A percentile compares a stretch with the other conserved stretches of the same genome.
Evolutionary conservation across 148 eudicot genomes (phyloP).

Genomic region (Fallopia convolvulus): DNA sequence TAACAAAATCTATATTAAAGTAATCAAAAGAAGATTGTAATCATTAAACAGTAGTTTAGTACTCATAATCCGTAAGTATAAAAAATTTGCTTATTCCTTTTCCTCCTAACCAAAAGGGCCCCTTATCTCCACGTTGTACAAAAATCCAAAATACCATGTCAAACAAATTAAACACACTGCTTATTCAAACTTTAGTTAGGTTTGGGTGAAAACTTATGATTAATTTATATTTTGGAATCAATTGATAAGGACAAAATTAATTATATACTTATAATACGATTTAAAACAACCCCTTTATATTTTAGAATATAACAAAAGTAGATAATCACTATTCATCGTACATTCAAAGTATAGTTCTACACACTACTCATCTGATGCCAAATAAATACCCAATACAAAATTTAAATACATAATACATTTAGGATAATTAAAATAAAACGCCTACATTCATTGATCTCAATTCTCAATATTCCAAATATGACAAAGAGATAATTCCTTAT

Average conservation of each 20-base stretch:
- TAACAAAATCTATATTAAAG: background rate
- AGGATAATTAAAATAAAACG: background rate
- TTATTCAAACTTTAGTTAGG: background rate
- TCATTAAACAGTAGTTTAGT: background rate
- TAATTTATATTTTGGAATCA: background rate
- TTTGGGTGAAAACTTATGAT: background rate
- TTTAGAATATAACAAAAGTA: background rate
- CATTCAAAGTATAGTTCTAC: too few relatives aligned
- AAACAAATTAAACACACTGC: background rate
- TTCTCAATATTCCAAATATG: background rate
- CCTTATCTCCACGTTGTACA: constrained; percentile 1
- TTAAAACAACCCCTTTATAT: background rate
- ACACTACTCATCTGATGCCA: too few relatives aligned
- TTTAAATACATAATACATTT: too few relatives aligned
- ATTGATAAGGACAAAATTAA: background rate
- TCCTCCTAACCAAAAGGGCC: background rate
- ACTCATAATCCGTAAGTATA: background rate
- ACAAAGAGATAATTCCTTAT: too few relatives aligned
- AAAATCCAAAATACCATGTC: background rate
- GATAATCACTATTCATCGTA: background rate
- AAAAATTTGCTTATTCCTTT: background rate
- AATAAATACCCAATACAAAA: too few relatives aligned
- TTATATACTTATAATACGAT: background rate
- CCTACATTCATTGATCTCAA: background rate
- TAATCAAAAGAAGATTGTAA: background rate